Percentiles rank a stretch among this genome's conserved stretches.
These are phyloP conservation scores for Extremus antarcticus DNA, from an alignment of 495 filamentous ascomycete genomes.

Conservation along the genomic window DNA sequence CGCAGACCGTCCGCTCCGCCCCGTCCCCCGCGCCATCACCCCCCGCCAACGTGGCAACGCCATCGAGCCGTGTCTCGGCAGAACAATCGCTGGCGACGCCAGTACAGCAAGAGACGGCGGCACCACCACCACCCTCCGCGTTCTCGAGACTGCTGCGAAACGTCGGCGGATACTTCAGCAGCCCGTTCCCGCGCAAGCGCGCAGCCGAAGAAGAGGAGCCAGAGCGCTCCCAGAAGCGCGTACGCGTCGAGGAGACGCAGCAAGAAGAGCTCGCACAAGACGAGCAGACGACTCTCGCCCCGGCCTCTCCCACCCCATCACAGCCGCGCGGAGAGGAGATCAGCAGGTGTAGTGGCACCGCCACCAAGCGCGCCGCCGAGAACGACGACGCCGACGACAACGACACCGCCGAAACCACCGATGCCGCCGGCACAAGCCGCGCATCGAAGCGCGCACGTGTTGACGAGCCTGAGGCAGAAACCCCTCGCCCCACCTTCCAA, in stretches of 20 bases:
- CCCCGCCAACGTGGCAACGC: background rate
- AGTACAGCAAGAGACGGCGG: background rate
- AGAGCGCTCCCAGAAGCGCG: background rate
- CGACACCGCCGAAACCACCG: background rate
- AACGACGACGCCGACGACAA: background rate
- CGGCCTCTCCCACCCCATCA: background rate
- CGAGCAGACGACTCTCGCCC: background rate
- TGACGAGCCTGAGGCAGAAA: background rate
- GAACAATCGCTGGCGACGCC: background rate
- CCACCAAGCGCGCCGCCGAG: background rate
- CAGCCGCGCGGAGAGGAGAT: background rate
- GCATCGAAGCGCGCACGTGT: background rate
- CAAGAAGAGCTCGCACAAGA: background rate
- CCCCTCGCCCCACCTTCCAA: background rate
- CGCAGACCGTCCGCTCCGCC: background rate
- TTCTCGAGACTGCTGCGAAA: background rate
- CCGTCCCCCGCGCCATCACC: background rate
- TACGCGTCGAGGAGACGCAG: background rate
- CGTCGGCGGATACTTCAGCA: no score
- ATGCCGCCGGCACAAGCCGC: background rate
- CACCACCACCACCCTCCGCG: background rate
- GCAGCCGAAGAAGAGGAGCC: background rate
- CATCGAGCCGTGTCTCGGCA: background rate
- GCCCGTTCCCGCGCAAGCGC: slow-evolving; percentile 1
- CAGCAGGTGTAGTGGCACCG: background rate